Base-by-base conservation (phyloP, 2,329 filamentous ascomycete species). In the Immersiporthe knoxdaviesiana region DNA sequence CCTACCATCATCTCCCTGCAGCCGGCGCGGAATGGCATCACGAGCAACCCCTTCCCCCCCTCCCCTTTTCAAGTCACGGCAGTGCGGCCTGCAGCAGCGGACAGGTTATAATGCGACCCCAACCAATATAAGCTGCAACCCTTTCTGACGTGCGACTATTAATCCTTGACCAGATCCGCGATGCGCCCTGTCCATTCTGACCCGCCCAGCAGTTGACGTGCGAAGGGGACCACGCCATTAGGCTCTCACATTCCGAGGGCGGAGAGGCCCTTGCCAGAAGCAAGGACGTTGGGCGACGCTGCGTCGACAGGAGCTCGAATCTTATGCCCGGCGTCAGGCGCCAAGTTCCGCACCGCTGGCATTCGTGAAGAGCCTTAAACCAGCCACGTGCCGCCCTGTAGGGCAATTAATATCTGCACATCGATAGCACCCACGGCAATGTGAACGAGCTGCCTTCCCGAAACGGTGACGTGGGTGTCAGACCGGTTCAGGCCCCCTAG, bases 41-140 rank as follows among this genome's bases (percentile, higher is more conserved):
- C 37, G 44, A 65, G 10, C 35, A 32, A 44, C 37, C 52, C 60
- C 37, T 10, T 10, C 37, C 37, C 37, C 37, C 37, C 37, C 37
- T 39, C 37, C 14, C 39, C 18, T 21, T 4, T 47, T 32, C 14
- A 27, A 30, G 27, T 41, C 39, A 47, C 50, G 52, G 52, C 63
- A 59, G 24, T 58, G 63, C 14, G 37, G n/a, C 63, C n/a, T 58
- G 63, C 37, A 61, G 60, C 11, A 67, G 27, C 39, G 39, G 30
- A n/a, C 10, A 21, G 60, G 5, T 63, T 21, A 21, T n/a, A 21
- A 32, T 63, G 41, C 32, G 11, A 14, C 30, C 41, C n/a, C 18
- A 14, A 39, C n/a, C 18, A 14, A 39, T 39, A 60, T 39, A 7
- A 37, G 32, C 16, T 35, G 56, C 56, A 10, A 39, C 6, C 12